A percentile compares a stretch with the other conserved stretches of the same genome.
Evolutionary conservation across 2,329 filamentous ascomycete species (phyloP).

Genomic region (Graphilbum ipis-grandicollis): DNA sequence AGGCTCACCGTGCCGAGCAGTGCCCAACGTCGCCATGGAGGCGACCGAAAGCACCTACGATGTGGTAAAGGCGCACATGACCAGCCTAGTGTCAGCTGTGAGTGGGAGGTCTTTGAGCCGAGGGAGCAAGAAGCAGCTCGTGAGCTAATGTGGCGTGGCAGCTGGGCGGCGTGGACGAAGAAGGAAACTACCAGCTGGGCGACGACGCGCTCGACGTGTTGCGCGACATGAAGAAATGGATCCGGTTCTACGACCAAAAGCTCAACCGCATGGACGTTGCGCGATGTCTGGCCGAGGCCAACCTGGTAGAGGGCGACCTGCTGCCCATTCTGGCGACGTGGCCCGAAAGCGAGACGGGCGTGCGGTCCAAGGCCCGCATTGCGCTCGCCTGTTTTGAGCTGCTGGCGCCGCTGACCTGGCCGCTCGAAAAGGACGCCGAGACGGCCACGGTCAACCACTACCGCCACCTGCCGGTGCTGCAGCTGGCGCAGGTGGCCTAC

Average conservation of each 20-base stretch:
- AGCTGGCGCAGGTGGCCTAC: constrained; percentile 75
- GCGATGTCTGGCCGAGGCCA: constrained; percentile 78
- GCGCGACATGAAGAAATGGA: constrained; percentile 87
- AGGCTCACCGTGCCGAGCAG: no score
- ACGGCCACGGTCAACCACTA: constrained; percentile 88
- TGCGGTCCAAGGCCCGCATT: constrained; percentile 60
- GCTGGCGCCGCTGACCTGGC: constrained; percentile 87
- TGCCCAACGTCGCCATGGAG: constrained; percentile 31
- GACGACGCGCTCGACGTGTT: constrained; percentile 86
- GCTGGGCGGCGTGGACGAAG: constrained; percentile 73
- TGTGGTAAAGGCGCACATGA: constrained; percentile 80
- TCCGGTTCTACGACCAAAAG: constrained; percentile 87
- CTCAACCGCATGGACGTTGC: constrained; percentile 89
- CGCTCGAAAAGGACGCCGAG: constrained; percentile 60
- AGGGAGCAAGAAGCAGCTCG: no score
- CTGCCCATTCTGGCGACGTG: constrained; percentile 76
- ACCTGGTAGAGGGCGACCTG: constrained; percentile 78
- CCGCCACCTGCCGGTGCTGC: constrained; percentile 75
- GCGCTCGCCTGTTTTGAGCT: constrained; percentile 79
- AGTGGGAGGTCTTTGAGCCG: no score
- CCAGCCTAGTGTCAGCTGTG: constrained; percentile 85
- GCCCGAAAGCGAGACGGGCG: constrained; percentile 55
- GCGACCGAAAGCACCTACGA: constrained; percentile 31
- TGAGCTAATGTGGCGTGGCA: not conserved
- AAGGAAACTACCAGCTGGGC: constrained; percentile 72